Evolutionary conservation across 2,329 filamentous ascomycete species (phyloP), one percentile per base, ranked within the genome.

Genomic region (Clarireedia monteithiana): DNA sequence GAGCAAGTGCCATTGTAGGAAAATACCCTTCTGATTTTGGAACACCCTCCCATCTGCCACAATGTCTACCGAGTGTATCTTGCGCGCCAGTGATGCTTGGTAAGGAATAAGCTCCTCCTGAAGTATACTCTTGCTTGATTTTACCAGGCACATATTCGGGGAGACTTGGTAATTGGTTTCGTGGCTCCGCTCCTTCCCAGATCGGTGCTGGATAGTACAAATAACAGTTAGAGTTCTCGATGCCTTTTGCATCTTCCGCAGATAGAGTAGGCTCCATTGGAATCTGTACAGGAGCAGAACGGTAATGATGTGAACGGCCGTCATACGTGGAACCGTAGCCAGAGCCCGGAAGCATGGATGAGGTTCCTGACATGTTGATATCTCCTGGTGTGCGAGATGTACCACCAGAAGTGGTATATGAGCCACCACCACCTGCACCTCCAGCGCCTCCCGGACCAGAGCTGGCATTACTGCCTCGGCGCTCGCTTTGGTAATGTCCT

Each of bases 401-500:
- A 20, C 61, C 58, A 9, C 61, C 61, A 34, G 58, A 62, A 14
- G 64, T 56, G 5, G 66, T 61, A 50, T 68, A 69, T 7, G 64
- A 61, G 6, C 67, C 67, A 20, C 58, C 60, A 20, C 65, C 66
- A 27, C 64, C 61, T 36, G 59, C 57, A 26, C 64, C 64, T 2
- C 64, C 67, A 12, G 63, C 57, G 5, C 79, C 78, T 53, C 80
- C 79, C 2, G 79, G 77, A 7, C 81, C 81, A 64, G 80, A 77
- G 58, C 79, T 81, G 14, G 77, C 72, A 61, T 76, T 80, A 48
- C 64, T 67, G 50, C 77, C 73, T 54, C 78, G 73, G 34, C 78
- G 70, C 39, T 76, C 76, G 56, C 79, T 78, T 55, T 79, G 77
- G 67, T 83, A 83, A 63, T 83, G 83, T 2, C 82, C 83, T 1